A percentile compares a stretch with the other conserved stretches of the same genome.
Evolutionary conservation across 805 yeast genomes (phyloP).

Genomic region (Candida maesae): DNA sequence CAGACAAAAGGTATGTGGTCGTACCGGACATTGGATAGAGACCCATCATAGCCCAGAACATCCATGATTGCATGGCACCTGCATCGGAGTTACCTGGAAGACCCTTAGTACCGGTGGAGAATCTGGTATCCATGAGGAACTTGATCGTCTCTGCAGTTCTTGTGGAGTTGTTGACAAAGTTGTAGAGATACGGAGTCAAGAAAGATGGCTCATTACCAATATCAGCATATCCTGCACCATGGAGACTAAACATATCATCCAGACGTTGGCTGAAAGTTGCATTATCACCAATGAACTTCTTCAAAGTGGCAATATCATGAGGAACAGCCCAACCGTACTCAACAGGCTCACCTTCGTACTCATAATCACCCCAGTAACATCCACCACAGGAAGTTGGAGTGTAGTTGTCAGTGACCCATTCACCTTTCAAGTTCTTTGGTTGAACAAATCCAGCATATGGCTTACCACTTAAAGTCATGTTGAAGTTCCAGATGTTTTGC

Average conservation of each 20-base stretch:
- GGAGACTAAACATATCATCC: conserved; percentile 34
- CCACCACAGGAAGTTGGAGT: conserved; percentile 32
- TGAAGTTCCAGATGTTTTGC: conserved; percentile 34
- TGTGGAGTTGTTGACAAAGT: conserved; percentile 29
- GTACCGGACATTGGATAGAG: conserved; percentile 36
- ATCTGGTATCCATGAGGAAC: conserved; percentile 28
- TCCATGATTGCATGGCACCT: conserved; percentile 38
- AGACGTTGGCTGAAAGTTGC: conserved; percentile 27
- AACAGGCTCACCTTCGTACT: conserved; percentile 32
- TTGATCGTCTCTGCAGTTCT: conserved; percentile 31
- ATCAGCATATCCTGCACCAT: conserved; percentile 30
- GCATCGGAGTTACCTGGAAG: conserved; percentile 38
- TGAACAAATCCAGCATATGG: conserved; percentile 33
- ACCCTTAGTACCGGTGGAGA: conserved; percentile 27
- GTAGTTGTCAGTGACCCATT: conserved; percentile 27
- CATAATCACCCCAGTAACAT: conserved; percentile 35
- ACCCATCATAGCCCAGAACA: conserved; percentile 33
- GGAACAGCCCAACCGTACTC: conserved; percentile 37
- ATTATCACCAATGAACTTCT: conserved; percentile 28
- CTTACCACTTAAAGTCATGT: conserved; percentile 20
- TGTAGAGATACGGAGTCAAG: conserved; percentile 33
- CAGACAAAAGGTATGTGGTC: conserved; percentile 30
- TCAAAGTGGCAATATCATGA: conserved; percentile 31
- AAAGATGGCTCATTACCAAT: conserved; percentile 38
- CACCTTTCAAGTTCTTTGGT: conserved; percentile 31